Evolutionary conservation across 805 yeast genomes (phyloP).

Genomic region (Yamadazyma takamatsuzukensis): DNA sequence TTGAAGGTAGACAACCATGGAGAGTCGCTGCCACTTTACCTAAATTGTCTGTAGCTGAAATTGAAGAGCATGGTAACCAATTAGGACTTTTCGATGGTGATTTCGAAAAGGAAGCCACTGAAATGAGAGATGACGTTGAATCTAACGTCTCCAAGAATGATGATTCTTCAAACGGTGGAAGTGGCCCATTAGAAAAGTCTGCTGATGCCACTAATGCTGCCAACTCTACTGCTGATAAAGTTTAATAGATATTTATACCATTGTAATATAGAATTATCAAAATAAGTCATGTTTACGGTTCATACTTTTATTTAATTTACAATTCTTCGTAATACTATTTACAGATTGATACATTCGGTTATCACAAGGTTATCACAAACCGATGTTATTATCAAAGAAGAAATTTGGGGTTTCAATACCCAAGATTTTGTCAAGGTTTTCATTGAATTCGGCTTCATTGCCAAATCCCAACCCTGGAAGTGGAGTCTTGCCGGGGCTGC

Average conservation of each 20-base stretch:
- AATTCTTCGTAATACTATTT: too few relatives aligned
- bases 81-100: conserved; percentile 53
- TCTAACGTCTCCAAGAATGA: conserved; percentile 8
- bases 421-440: conserved; percentile 15
- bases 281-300: too few relatives aligned
- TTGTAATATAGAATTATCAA: too few relatives aligned
- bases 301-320: too few relatives aligned
- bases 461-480: conserved; percentile 2
- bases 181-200: conserved; percentile 6
- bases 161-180: conserved; percentile 3
- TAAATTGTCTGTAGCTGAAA: conserved; percentile 50
- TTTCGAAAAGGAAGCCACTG: conserved; percentile 35
- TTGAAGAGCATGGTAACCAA: conserved; percentile 56
- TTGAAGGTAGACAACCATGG: conserved; percentile 56
- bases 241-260: conserved; percentile 2
- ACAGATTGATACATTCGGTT: too few relatives aligned
- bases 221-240: conserved; percentile 8
- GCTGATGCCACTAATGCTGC: conserved; percentile 2
- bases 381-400: conserved; percentile 34
- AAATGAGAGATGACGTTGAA: conserved; percentile 24
- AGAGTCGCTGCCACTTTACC: conserved; percentile 64
- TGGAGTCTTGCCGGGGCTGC: too few relatives aligned
- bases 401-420: conserved; percentile 31
- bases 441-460: conserved; percentile 9
- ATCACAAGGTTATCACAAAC: conserved; percentile 12